A percentile compares a stretch with the other conserved stretches of the same genome.
phyloP scores from a whole-genome alignment of 164 flowering plant genomes.

The Echeveria elegans region DNA sequence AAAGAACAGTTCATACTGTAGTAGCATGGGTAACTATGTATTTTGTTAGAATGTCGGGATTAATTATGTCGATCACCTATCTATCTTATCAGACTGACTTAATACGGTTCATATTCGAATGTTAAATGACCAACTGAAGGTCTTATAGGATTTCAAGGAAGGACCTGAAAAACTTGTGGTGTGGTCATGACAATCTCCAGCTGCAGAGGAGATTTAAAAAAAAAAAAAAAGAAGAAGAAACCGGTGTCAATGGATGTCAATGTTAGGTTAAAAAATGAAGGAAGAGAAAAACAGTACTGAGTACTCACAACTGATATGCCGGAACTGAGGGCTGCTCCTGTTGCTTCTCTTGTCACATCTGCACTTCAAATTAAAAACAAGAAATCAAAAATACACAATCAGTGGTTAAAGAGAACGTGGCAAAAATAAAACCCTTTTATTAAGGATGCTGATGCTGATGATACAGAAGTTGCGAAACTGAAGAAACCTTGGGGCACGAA shows the following conservation, averaged over 20 bases:
- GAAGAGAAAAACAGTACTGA: background rate
- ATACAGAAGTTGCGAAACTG: too few species aligned
- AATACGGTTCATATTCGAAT: too few species aligned
- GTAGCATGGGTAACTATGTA: too few species aligned
- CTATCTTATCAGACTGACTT: too few species aligned
- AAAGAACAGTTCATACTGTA: too few species aligned
- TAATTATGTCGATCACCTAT: too few species aligned
- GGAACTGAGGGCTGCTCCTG: slow-evolving; percentile 51
- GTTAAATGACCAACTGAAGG: too few species aligned
- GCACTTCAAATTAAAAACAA: slow-evolving; percentile 23
- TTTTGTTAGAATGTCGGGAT: too few species aligned
- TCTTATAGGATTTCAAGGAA: background rate
- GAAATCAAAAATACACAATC: too few species aligned
- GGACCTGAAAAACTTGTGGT: slow-evolving; percentile 79
- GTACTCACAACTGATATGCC: slow-evolving; percentile 71
- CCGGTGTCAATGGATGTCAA: background rate
- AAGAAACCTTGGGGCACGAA: slow-evolving; percentile 47
- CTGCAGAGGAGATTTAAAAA: slow-evolving; percentile 37
- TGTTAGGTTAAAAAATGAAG: background rate
- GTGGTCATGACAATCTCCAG: slow-evolving; percentile 68
- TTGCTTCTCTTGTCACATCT: slow-evolving; percentile 62
- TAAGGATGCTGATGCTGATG: too few species aligned
- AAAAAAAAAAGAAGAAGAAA: slow-evolving; percentile 8
- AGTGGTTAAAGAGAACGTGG: too few species aligned
- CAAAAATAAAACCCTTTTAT: too few species aligned